A percentile compares a stretch with the other conserved stretches of the same genome.
These are phyloP conservation scores for Cupressus sempervirens DNA, from an alignment of 75 land plant genomes.

Conservation along the genomic window DNA sequence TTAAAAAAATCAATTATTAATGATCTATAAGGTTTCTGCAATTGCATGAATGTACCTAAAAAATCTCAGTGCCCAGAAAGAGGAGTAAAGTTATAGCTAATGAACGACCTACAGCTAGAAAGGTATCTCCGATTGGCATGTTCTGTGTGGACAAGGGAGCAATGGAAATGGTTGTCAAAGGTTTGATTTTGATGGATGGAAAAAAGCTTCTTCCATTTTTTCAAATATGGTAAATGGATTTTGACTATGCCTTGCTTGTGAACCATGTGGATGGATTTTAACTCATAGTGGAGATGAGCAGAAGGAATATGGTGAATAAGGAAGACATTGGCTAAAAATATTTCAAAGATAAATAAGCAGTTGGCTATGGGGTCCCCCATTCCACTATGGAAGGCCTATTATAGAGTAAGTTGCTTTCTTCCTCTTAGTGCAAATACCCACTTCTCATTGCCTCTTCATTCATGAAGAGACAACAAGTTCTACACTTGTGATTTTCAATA, in stretches of 20 bases:
- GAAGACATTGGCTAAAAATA: background rate
- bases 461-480: background rate
- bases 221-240: background rate
- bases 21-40: too few relatives aligned
- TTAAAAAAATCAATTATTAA: too few relatives aligned
- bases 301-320: background rate
- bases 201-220: background rate
- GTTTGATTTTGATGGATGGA: background rate
- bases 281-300: background rate
- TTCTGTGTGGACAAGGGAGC: background rate
- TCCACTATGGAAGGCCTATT: background rate
- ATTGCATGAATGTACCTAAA: too few relatives aligned
- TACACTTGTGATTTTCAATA: background rate
- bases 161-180: background rate
- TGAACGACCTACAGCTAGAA: background rate
- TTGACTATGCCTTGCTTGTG: background rate
- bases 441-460: background rate
- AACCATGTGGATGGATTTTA: too few relatives aligned
- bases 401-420: background rate
- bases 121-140: background rate
- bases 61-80: too few relatives aligned
- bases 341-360: background rate
- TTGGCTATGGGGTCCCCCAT: background rate
- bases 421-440: conserved; percentile 2
- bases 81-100: too few relatives aligned